Evolutionary conservation across 768 basidiomycete species (phyloP), one percentile per base, ranked within the genome.

Genomic region (Collybia sp.): DNA sequence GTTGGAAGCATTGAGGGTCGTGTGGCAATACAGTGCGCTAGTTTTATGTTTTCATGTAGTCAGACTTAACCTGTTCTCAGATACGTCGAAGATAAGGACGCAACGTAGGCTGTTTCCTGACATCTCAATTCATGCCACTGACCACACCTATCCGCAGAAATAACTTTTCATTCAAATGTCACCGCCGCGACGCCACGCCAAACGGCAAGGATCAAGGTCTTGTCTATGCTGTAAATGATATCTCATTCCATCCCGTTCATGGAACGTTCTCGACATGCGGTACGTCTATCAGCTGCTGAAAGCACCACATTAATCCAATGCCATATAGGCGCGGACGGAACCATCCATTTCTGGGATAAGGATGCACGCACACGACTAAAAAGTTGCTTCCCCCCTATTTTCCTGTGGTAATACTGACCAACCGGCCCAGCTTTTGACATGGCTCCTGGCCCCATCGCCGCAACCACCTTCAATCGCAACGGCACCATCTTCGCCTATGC

Each of bases 341-440:
- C 85, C 2, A 83, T 93, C 61, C 87, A 91, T 74, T 90, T 88
- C 64, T 95, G 93, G 93, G 93, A 96, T 66, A 93, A 93, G 67
- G 88, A 94, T 55, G 83, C 88, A 6, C 85, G 93, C 47, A 92
- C 88, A 6, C 84, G 94, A 34, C 77, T 97, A 69, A 96, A 94
- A 70, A 83, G 92, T 93, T n/a, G n/a, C 64, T 17, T 16, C 11
- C 39, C 17, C 16, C 18, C 30, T 34, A 10, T 35, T 11, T 37
- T 18, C 13, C 6, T 37, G 6, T 13, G 17, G 13, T 10, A 10
- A 13, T n/a, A 10, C 35, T 18, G n/a, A 37, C 35, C 17, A 37
- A 3, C 35, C 17, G 4, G 10, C 35, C 35, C 17, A 43, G 53
- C 50, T 12, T 58, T 92, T 62, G 88, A 92, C 3, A 66, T 80